Conservation (phyloP, 352 stramenopile species). For the Globisporangium orthogonon region DNA sequence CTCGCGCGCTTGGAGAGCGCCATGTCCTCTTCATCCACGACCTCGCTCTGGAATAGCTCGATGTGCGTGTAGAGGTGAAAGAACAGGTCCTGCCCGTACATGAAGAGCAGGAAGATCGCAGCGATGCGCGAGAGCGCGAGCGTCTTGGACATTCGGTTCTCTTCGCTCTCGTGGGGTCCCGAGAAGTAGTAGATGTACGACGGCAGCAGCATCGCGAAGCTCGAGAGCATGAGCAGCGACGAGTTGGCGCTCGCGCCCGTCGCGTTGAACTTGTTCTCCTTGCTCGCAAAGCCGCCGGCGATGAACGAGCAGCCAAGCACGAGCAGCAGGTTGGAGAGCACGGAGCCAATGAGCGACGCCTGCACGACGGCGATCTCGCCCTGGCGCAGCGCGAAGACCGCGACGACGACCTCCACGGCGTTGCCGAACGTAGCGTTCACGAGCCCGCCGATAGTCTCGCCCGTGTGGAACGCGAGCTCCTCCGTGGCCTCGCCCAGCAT, state of each 20-base stretch:
- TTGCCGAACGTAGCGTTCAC: constrained; percentile 99
- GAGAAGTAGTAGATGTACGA: constrained; percentile 90
- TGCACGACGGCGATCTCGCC: constrained; percentile 96
- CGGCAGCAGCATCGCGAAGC: constrained; percentile 91
- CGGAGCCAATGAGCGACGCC: constrained; percentile 94
- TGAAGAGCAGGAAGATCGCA: constrained; percentile 81
- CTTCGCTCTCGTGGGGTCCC: constrained; percentile 57
- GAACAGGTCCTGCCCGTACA: constrained; percentile 93
- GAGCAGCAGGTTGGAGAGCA: constrained; percentile 97
- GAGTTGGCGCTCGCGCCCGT: constrained; percentile 91
- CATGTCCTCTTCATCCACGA: constrained; percentile 65
- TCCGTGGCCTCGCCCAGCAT: constrained; percentile 97
- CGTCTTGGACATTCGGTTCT: constrained; percentile 57
- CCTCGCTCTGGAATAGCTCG: constrained; percentile 85
- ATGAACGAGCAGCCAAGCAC: constrained; percentile 96
- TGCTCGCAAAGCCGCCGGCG: constrained; percentile 72
- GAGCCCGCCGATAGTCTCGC: constrained; percentile 95
- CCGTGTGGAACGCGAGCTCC: constrained; percentile 95
- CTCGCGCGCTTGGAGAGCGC: constrained; percentile 77
- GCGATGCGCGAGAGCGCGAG: constrained; percentile 74
- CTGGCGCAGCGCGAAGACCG: constrained; percentile 90
- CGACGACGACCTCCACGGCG: constrained; percentile 95
- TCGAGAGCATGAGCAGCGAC: constrained; percentile 91
- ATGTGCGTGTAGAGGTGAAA: constrained; percentile 95
- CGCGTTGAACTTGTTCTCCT: constrained; percentile 92